Evolutionary conservation across 768 basidiomycete genomes (phyloP).

Genomic region (Aureoboletus auriporus): DNA sequence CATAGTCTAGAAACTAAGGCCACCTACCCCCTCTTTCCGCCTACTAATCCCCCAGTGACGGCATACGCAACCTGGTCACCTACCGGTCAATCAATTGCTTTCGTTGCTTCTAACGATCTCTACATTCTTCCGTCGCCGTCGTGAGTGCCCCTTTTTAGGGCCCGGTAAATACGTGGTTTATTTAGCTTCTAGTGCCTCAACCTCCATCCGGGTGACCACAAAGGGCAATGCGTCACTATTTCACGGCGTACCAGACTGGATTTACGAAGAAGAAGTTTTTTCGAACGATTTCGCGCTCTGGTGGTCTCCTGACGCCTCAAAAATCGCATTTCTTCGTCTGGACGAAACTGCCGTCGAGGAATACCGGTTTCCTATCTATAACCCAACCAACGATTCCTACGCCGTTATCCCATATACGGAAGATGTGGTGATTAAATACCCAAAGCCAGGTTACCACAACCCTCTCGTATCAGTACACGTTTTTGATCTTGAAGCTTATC

Average conservation of each 20-base stretch:
- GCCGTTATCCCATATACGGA: slow-evolving; percentile 75
- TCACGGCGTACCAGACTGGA: slow-evolving; percentile 97
- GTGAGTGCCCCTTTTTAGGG: slow-evolving; percentile 36
- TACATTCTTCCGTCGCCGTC: slow-evolving; percentile 70
- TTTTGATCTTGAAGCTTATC: slow-evolving; percentile 67
- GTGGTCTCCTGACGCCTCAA: slow-evolving; percentile 71
- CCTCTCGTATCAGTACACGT: slow-evolving; percentile 81
- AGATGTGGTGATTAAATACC: slow-evolving; percentile 66
- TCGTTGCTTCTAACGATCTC: slow-evolving; percentile 83
- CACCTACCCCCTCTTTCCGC: slow-evolving; percentile 70
- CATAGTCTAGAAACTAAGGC: slow-evolving; percentile 65
- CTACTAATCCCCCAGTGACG: slow-evolving; percentile 64
- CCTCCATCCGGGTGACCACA: slow-evolving; percentile 68
- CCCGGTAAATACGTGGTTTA: slow-evolving; percentile 1
- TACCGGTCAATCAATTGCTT: slow-evolving; percentile 76
- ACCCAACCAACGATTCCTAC: slow-evolving; percentile 69
- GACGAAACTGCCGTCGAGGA: slow-evolving; percentile 88
- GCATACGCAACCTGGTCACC: slow-evolving; percentile 89
- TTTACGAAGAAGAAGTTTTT: slow-evolving; percentile 93
- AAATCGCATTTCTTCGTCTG: slow-evolving; percentile 78
- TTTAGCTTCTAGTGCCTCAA: slow-evolving; percentile 27
- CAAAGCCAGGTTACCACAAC: slow-evolving; percentile 88
- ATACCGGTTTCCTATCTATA: slow-evolving; percentile 88
- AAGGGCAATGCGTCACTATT: slow-evolving; percentile 83
- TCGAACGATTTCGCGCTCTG: slow-evolving; percentile 70